These are phyloP conservation scores for Hirschfeldia incana DNA, from an alignment of 345 rosid species.

Conservation along the genomic window DNA sequence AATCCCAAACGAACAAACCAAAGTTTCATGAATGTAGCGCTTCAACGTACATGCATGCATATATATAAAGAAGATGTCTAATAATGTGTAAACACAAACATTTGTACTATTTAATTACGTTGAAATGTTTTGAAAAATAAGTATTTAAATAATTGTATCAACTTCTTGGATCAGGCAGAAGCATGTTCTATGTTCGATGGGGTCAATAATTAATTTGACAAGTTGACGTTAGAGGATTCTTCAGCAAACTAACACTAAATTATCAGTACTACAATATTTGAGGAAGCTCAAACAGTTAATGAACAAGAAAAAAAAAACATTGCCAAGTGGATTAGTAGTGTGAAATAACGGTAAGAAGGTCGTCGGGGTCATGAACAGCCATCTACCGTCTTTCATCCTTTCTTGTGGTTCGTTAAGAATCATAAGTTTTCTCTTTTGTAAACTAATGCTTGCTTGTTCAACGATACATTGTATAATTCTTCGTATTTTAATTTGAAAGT, in stretches of 20 bases:
- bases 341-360: too few relatives aligned
- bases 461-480: too few relatives aligned
- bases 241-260: not conserved
- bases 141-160: not conserved
- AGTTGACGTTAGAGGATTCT: conserved; percentile 34
- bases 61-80: conserved; percentile 18
- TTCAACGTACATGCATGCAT: conserved; percentile 31
- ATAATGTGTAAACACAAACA: conserved; percentile 39
- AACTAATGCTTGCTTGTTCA: too few relatives aligned
- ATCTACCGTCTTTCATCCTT: too few relatives aligned
- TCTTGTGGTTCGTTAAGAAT: too few relatives aligned
- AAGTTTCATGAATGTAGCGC: conserved; percentile 18
- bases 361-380: too few relatives aligned
- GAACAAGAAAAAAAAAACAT: not conserved
- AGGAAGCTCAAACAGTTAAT: not conserved
- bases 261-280: not conserved
- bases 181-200: conserved; percentile 42
- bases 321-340: not conserved
- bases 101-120: conserved; percentile 14
- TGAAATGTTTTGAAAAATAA: conserved; percentile 14
- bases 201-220: conserved; percentile 35
- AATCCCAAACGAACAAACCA: conserved; percentile 15
- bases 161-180: conserved; percentile 39
- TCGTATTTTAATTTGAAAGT: too few relatives aligned
- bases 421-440: too few relatives aligned